Evolutionary conservation across 257 asterid species (phyloP), one percentile per base, ranked within the genome.

Genomic region (Voacanga thouarsii): DNA sequence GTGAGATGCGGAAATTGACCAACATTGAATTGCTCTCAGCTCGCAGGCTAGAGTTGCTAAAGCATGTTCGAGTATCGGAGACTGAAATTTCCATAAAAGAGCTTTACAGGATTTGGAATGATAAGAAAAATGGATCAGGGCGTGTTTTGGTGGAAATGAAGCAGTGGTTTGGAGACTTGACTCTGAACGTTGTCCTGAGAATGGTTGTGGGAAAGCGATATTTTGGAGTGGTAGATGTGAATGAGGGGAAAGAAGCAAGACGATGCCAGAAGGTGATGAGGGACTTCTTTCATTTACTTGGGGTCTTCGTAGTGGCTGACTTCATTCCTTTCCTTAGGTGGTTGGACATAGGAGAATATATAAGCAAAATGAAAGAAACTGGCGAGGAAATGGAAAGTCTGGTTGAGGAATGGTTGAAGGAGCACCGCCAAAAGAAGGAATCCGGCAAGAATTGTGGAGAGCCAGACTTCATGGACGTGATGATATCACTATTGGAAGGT

Each of bases 381-480:
- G 78, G 63, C 12, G 51, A 74, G 24, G 88, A 80, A 69, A 75
- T 75, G 53, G 89, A 86, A n/a, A 16, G 10, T n/a, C 50, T 84
- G 3, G 57, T 84, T 37, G 82, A 59, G 6, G 74, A 55, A 3
- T 86, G 89, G 86, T 77, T 86, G 76, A 50, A 70, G 37, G 86
- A 86, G 30, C 89, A 84, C 51, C 75, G 56, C 6, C 47, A 12
- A 4, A 84, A 70, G 57, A 49, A 15, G 30, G 65, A 72, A 0
- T 68, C 70, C 0, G 45, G 37, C 1, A 24, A 15, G 33, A 26
- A 4, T 37, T 41, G 28, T 2, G 82, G 45, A 18, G 85, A 80
- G 60, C 76, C 70, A 21, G 94, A 88, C 71, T 87, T 89, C 89
- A 87, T 89, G 14, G 89, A 91, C 60, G 90, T 85, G 1, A 77